Evolutionary conservation across 495 filamentous ascomycete species (phyloP).

Genomic region (Arthonia radiata): DNA sequence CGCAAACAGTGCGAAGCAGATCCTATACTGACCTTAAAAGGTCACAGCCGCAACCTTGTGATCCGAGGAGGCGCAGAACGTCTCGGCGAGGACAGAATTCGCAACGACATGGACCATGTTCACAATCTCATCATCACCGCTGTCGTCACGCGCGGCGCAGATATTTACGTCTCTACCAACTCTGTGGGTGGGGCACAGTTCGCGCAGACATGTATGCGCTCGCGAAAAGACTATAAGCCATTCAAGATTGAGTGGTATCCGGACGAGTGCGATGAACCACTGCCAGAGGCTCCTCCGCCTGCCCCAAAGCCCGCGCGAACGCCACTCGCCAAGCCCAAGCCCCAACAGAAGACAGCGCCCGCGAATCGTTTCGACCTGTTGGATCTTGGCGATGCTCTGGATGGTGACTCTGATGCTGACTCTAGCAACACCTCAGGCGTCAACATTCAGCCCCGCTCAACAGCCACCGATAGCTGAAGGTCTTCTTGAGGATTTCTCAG

Average conservation of each 20-base stretch:
- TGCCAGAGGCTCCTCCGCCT: slow-evolving; percentile 17
- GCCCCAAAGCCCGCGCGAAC: slow-evolving; percentile 9
- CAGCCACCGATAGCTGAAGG: too few relatives aligned
- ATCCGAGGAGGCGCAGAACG: slow-evolving; percentile 28
- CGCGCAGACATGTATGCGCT: slow-evolving; percentile 59
- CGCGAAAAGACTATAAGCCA: slow-evolving; percentile 45
- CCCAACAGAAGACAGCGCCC: slow-evolving; percentile 13
- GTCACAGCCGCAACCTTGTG: slow-evolving; percentile 58
- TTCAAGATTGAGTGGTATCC: slow-evolving; percentile 43
- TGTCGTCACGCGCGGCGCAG: slow-evolving; percentile 28
- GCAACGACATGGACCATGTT: slow-evolving; percentile 61
- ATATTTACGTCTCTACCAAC: slow-evolving; percentile 46
- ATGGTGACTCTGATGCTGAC: slow-evolving; percentile 9
- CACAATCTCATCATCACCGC: slow-evolving; percentile 50
- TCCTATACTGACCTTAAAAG: slow-evolving; percentile 34
- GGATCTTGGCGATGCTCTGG: slow-evolving; percentile 24
- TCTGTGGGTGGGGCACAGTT: slow-evolving; percentile 55
- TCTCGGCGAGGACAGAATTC: slow-evolving; percentile 37
- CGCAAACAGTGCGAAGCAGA: too few relatives aligned
- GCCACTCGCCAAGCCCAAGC: slow-evolving; percentile 12
- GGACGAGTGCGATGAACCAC: slow-evolving; percentile 49
- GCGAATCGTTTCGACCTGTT: slow-evolving; percentile 43
- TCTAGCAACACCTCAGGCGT: too few relatives aligned
- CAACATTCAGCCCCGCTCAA: too few relatives aligned
- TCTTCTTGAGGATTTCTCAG: too few relatives aligned